phyloP scores from a whole-genome alignment of 805 yeast genomes.

The Candida mattraensis region DNA sequence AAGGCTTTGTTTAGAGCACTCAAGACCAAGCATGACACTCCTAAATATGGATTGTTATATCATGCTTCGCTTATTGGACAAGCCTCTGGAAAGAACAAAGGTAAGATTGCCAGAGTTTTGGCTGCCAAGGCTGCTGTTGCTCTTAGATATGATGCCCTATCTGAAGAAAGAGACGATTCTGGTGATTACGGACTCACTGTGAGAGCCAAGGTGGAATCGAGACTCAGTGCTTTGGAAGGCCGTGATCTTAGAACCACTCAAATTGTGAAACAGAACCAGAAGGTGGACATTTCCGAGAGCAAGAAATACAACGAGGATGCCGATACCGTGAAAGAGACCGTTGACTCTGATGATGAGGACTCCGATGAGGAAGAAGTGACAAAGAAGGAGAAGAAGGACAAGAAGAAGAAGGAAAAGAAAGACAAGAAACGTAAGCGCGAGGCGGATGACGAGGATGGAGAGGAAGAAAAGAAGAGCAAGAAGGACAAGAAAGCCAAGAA shows the following conservation, averaged over 20 bases:
- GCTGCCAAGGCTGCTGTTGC: conserved; percentile 99
- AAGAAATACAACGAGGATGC: conserved; percentile 94
- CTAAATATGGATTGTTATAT: conserved; percentile 95
- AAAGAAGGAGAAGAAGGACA: conserved; percentile 25
- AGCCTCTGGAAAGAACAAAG: conserved; percentile 97
- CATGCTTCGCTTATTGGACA: conserved; percentile 97
- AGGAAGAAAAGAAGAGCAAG: conserved; percentile 23
- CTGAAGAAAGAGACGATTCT: conserved; percentile 95
- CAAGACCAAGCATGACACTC: conserved; percentile 98
- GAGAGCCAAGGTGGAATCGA: conserved; percentile 89
- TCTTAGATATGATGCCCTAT: conserved; percentile 91
- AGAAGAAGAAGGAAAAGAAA: conserved; percentile 32
- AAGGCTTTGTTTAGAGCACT: conserved; percentile 98
- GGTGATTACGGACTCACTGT: conserved; percentile 92
- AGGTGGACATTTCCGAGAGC: conserved; percentile 82
- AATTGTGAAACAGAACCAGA: conserved; percentile 78
- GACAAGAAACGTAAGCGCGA: conserved; percentile 32
- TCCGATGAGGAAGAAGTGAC: conserved; percentile 28
- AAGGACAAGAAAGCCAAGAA: conserved; percentile 23
- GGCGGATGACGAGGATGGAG: conserved; percentile 26
- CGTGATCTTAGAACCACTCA: conserved; percentile 91
- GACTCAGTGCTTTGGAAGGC: conserved; percentile 94
- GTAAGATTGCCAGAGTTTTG: conserved; percentile 96
- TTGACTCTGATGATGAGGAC: conserved; percentile 34
- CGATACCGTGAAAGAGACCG: conserved; percentile 56